Evolutionary conservation across 1,139 yeast species (phyloP), one percentile per base, ranked within the genome.

Genomic region (Kodamaea anthophila): DNA sequence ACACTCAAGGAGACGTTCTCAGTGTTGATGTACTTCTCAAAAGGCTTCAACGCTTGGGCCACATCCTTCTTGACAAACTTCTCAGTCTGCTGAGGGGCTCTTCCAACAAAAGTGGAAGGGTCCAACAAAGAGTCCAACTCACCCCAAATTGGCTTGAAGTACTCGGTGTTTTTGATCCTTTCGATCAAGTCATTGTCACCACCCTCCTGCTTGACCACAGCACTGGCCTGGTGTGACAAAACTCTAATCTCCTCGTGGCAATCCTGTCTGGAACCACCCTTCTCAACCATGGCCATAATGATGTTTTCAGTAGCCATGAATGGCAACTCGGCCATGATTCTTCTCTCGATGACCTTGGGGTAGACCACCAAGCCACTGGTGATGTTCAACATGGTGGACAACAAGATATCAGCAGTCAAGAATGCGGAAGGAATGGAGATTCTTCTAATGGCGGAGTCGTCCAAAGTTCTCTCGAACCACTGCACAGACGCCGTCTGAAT

Each of bases 251-350:
- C 84, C 68, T 91, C 99, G 62, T 91, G 99, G 54, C 96, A 91
- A 35, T 87, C 96, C 70, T 91, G 99, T 73, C 99, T 83, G 15
- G 94, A 87, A 26, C 85, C 97, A 47, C 97, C 97, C 59, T 82
- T 81, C 63, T 87, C 94, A 37, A 91, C 98, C 96, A 91, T 91
- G 34, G 98, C 98, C 99, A 91, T 91, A 58, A 91, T 91, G 56
- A 91, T 78, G 64, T 91, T 91, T 65, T 91, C 99, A 33, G 99
- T 91, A 43, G 99, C 99, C 99, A 91, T 91, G 70, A 93, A 91
- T 46, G 99, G 99, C 52, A 91, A 73, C 63, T 93, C 98, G 31
- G 96, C 74, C 56, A 59, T 78, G 60, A 91, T 91, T 65, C 97
- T 83, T 70, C 97, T 83, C 66, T 83, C 96, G 53, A 91, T 91